Percentiles rank a stretch among this genome's conserved stretches.
These are phyloP conservation scores for Penicillium sp. DNA, from an alignment of 2,329 filamentous ascomycete genomes.

Conservation along the genomic window DNA sequence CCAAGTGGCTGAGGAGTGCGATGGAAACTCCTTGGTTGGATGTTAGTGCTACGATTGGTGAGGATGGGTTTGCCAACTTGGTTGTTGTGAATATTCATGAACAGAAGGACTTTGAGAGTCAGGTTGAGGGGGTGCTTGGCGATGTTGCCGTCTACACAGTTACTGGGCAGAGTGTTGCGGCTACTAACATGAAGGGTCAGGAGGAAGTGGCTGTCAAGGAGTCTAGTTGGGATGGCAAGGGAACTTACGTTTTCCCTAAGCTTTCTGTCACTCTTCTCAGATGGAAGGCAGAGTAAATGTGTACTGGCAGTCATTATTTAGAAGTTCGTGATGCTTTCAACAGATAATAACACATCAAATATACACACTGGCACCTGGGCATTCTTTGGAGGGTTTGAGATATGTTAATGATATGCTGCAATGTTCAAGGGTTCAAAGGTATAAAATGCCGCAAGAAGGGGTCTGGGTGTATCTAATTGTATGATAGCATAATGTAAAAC, in stretches of 20 bases:
- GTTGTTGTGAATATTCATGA: slow-evolving; percentile 76
- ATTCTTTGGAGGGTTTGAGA: no score
- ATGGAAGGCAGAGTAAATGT: slow-evolving; percentile 48
- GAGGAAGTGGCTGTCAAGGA: slow-evolving; percentile 66
- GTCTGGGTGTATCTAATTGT: not conserved
- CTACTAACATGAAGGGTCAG: slow-evolving; percentile 66
- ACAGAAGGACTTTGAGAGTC: slow-evolving; percentile 61
- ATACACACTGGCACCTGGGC: no score
- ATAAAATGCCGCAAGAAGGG: no score
- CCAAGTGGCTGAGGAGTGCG: slow-evolving; percentile 45
- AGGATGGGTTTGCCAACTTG: slow-evolving; percentile 65
- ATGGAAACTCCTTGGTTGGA: slow-evolving; percentile 68
- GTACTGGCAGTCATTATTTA: not conserved
- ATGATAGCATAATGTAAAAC: no score
- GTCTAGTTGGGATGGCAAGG: slow-evolving; percentile 66
- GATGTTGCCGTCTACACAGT: slow-evolving; percentile 67
- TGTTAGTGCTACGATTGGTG: slow-evolving; percentile 46
- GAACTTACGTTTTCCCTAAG: slow-evolving; percentile 68
- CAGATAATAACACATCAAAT: no score
- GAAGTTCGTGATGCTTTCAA: not conserved
- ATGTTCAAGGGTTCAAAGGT: no score
- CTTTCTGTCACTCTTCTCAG: slow-evolving; percentile 71
- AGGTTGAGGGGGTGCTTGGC: slow-evolving; percentile 60
- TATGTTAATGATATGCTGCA: no score
- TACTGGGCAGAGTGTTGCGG: slow-evolving; percentile 59